Evolutionary conservation across 306 rosid species (phyloP).

Genomic region (Pachyrhizus erosus): DNA sequence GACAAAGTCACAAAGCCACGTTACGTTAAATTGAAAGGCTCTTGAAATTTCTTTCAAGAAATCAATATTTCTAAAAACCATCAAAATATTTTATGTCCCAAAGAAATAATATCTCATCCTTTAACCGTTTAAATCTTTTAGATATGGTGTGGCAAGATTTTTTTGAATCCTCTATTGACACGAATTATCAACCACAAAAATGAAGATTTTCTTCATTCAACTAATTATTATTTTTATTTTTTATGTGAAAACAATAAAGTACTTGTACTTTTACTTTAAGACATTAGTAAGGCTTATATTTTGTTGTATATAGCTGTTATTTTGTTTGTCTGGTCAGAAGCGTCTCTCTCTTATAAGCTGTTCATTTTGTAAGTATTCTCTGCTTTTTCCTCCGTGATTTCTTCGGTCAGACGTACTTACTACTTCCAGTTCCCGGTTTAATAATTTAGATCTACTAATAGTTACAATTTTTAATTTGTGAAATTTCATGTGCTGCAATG

Average conservation of each 20-base stretch:
- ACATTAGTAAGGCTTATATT: background rate
- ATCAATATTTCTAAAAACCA: background rate
- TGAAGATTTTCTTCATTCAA: too few relatives aligned
- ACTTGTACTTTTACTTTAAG: background rate
- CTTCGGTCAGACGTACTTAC: background rate
- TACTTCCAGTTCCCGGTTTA: background rate
- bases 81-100: background rate
- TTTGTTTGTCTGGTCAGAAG: background rate
- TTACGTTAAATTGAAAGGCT: background rate
- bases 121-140: background rate
- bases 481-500: background rate
- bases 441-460: background rate
- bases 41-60: background rate
- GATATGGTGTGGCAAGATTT: background rate
- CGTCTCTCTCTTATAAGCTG: background rate
- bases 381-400: slow-evolving; percentile 21
- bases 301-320: background rate
- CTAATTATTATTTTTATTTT: too few relatives aligned
- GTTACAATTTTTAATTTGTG: background rate
- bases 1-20: too few relatives aligned
- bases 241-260: background rate
- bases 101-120: background rate
- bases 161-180: background rate
- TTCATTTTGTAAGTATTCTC: background rate
- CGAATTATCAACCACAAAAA: background rate